Conservation (phyloP, 116 monocot species). For the Iris pallida region DNA sequence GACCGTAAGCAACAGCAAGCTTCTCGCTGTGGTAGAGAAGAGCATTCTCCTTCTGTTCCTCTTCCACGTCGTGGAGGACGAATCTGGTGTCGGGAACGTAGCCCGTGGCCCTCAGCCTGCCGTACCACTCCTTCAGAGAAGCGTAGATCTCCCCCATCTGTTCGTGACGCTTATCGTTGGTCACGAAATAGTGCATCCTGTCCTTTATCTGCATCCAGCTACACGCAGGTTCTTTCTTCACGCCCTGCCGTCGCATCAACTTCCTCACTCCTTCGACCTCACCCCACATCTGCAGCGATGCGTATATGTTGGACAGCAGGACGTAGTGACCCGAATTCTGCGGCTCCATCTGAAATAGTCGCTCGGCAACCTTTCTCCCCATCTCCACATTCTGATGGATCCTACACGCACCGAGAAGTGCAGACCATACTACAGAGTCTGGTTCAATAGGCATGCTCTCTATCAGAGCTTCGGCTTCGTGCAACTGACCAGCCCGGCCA, state of each 20-base stretch:
- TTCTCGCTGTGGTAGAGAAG: constrained; percentile 40
- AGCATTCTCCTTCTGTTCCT: constrained; percentile 37
- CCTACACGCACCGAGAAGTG: constrained; percentile 54
- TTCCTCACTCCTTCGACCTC: constrained; percentile 42
- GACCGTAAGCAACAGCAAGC: constrained; percentile 36
- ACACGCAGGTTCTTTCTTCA: constrained; percentile 44
- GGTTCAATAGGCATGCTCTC: constrained; percentile 48
- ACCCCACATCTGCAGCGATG: constrained; percentile 47
- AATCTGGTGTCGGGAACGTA: constrained; percentile 44
- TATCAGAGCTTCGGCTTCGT: constrained; percentile 45
- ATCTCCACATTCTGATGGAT: constrained; percentile 37
- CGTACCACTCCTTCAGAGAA: constrained; percentile 23
- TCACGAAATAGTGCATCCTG: constrained; percentile 41
- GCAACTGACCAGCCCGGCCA: constrained; percentile 44
- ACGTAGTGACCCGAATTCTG: constrained; percentile 44
- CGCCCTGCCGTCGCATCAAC: constrained; percentile 42
- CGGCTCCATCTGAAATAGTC: constrained; percentile 52
- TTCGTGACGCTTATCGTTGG: constrained; percentile 34
- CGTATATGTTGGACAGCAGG: constrained; percentile 57
- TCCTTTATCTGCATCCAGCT: constrained; percentile 59
- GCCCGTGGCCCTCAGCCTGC: constrained; percentile 27
- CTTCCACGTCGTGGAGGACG: constrained; percentile 55
- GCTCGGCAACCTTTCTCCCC: constrained; percentile 41
- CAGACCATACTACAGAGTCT: constrained; percentile 45
- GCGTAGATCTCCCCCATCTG: constrained; percentile 32